phyloP scores from a whole-genome alignment of 352 stramenopile species.

The Globisporangium barbulae region DNA sequence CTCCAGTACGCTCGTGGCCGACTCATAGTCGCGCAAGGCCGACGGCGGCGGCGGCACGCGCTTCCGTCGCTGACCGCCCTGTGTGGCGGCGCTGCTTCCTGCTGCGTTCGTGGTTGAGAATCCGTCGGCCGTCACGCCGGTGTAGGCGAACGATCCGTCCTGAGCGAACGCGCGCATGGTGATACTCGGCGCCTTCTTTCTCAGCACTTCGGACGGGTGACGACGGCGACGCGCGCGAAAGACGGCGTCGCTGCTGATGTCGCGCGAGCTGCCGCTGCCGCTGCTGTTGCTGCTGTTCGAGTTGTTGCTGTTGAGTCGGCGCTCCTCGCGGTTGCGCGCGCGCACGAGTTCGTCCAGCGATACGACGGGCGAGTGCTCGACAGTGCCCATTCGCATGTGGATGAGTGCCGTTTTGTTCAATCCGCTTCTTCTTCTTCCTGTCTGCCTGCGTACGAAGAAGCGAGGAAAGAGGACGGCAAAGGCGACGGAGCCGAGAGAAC shows the following conservation, averaged over 20 bases:
- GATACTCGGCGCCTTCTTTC: background rate
- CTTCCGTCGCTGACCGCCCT: slow-evolving; percentile 9
- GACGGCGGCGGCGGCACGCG: slow-evolving; percentile 10
- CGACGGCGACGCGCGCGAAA: slow-evolving; percentile 9
- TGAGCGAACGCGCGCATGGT: slow-evolving; percentile 14
- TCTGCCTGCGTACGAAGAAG: too few species aligned
- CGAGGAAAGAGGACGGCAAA: too few species aligned
- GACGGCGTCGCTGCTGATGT: slow-evolving; percentile 1
- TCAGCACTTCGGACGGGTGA: slow-evolving; percentile 8
- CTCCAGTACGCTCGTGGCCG: slow-evolving; percentile 36
- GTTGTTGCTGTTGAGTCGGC: slow-evolving; percentile 1
- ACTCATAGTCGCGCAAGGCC: slow-evolving; percentile 39
- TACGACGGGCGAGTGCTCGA: slow-evolving; percentile 1
- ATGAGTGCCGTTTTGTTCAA: background rate
- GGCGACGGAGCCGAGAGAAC: slow-evolving; percentile 2
- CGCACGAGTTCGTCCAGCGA: slow-evolving; percentile 7
- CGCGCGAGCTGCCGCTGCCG: background rate
- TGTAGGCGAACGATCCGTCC: slow-evolving; percentile 18
- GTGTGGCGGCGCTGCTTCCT: background rate
- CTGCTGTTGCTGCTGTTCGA: slow-evolving; percentile 7
- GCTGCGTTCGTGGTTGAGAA: background rate
- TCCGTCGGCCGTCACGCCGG: background rate
- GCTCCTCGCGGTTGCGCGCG: slow-evolving; percentile 1
- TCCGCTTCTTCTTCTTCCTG: background rate
- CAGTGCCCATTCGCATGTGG: slow-evolving; percentile 3